Evolutionary conservation across 768 basidiomycete genomes (phyloP).

Genomic region (Phaffia australis): DNA sequence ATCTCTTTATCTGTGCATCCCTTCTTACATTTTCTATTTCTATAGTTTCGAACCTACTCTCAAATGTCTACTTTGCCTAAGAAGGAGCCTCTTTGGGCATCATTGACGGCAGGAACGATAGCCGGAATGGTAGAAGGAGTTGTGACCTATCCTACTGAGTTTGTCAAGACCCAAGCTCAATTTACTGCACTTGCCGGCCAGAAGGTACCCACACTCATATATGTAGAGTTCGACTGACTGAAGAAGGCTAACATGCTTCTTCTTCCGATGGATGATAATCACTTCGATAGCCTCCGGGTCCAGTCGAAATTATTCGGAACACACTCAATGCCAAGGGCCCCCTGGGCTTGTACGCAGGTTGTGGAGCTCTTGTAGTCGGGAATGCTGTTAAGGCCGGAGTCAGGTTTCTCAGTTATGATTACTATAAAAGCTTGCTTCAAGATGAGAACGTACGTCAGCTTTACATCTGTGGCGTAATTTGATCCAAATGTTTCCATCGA

Average conservation of each 20-base stretch:
- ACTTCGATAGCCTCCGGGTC: conserved; percentile 52
- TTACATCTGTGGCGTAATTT: neutral
- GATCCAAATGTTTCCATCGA: neutral
- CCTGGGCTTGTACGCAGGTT: conserved; percentile 82
- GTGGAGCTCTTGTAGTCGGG: conserved; percentile 75
- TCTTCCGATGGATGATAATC: neutral
- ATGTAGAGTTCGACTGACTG: too few relatives aligned
- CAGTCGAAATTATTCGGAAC: conserved; percentile 58
- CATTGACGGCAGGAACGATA: conserved; percentile 77
- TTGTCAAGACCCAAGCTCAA: conserved; percentile 86
- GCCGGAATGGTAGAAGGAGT: conserved; percentile 81
- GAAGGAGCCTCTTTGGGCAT: conserved; percentile 35
- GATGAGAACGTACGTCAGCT: conserved; percentile 58
- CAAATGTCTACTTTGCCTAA: neutral
- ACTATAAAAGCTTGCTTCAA: conserved; percentile 71
- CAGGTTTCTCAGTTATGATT: conserved; percentile 86
- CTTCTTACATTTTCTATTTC: too few relatives aligned
- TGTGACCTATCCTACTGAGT: conserved; percentile 39
- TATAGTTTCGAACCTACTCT: too few relatives aligned
- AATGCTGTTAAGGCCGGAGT: conserved; percentile 93
- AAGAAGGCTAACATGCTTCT: neutral
- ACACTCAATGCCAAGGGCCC: conserved; percentile 69
- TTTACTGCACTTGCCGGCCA: conserved; percentile 62
- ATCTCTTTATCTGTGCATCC: too few relatives aligned
- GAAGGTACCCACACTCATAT: neutral